Evolutionary conservation across 441 rosid species (phyloP), one percentile per base, ranked within the genome.

Genomic region (Pelargonium australe): DNA sequence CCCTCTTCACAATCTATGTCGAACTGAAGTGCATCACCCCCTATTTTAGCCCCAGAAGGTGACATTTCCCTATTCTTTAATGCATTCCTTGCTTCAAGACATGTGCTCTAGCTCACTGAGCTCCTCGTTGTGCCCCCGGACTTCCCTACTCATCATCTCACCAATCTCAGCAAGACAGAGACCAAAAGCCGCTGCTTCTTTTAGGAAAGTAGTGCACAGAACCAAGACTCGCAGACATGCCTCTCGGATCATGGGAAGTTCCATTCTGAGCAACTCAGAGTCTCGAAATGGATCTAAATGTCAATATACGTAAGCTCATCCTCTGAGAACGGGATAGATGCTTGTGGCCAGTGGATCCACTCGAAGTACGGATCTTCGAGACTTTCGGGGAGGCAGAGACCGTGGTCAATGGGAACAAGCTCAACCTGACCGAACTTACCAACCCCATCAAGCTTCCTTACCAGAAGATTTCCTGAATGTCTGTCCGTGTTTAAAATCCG

Each of bases 311-410:
- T 60, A 16, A 74, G 77, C 64, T 74, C 77, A 9, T 74, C 69
- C 53, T 74, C 73, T 11, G 77, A 74, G 69, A 74, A 73, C 51
- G 77, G 77, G 23, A 74, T 74, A 7, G 77, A 74, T 55, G 76
- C 76, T 49, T 73, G 77, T 43, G 77, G 73, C 77, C 77, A 74
- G 62, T 68, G 76, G 37, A 73, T 73, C 76, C 76, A 73, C 68
- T 74, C 77, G 17, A 74, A 74, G 64, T 74, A 74, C 23, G 77
- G 77, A 45, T 74, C 77, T 62, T 74, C 77, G 40, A 74, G 47
- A 69, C 73, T 64, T 65, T 74, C 77, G 5, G 77, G 77, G 19
- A 74, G 77, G 65, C 77, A 74, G 44, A 74, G 70, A 25, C 77
- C 77, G 55, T 74, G 77, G 31, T 74, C 73, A 41, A 74, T 74